Base-by-base conservation (phyloP, 1,284 basidiomycete species). In the Trichosporon inkin region DNA sequence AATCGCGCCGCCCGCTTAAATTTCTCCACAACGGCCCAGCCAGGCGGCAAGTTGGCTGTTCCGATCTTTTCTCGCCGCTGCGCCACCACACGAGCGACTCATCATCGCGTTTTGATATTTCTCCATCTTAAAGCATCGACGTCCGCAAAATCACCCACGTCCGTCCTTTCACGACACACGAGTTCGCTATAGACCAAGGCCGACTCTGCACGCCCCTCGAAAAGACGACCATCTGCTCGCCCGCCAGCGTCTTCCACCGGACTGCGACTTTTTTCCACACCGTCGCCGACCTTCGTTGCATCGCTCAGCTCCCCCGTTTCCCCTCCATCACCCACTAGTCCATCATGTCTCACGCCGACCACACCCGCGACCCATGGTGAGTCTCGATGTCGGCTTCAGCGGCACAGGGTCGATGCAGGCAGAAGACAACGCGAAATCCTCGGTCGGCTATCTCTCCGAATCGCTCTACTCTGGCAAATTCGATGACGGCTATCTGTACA, bases 301-400 rank as follows among this genome's bases (percentile, higher is more conserved):
- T 32, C 52, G 17, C 36, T 17, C 35, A 32, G 49, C 34, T 54
- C 51, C 54, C n/a, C n/a, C n/a, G n/a, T 35, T 40, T 19, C 41
- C 53, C 53, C 56, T 49, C 51, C 57, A 49, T 49, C 51, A 38
- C 41, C 44, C 54, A 40, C 49, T 39, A 40, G 28, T 14, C 53
- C 66, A 75, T 16, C 59, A 80, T 80, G 80, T 76, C 90, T 39
- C 87, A 89, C 81, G 88, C 89, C 76, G 92, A 95, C 81, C 92
- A 94, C 81, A 89, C 90, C 62, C 82, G 92, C 80, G 91, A 95
- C 80, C 92, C 91, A 68, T 95, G 91, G 92, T 87, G 74, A 62
- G 84, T 78, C 13, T 19, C 13, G 10, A 44, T n/a, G 4, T 16
- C 22, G 41, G 3, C 20, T 16, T 7, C 22, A 49, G 16, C 16